A percentile compares a stretch with the other conserved stretches of the same genome.
phyloP scores from a whole-genome alignment of 805 yeast genomes.

The Deakozyma indianensis region DNA sequence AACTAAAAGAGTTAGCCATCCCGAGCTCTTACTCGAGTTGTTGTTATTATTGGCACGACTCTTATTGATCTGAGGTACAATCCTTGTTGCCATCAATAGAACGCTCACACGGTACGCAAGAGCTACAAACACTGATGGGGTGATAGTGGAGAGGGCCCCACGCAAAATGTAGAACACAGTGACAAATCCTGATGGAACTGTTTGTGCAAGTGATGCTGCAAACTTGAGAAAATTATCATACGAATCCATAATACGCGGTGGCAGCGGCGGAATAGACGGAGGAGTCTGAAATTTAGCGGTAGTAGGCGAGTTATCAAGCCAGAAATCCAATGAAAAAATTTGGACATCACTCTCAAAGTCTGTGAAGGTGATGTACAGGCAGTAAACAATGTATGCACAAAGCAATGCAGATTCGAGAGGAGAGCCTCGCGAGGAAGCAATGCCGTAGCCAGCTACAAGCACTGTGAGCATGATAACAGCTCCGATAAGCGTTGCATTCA shows the following conservation, averaged over 20 bases:
- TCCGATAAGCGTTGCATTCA: constrained; percentile 74
- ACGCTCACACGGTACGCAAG: constrained; percentile 76
- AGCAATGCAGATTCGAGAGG: constrained; percentile 78
- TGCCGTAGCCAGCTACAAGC: constrained; percentile 69
- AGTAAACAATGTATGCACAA: constrained; percentile 82
- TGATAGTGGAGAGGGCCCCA: constrained; percentile 45
- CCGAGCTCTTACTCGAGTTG: constrained; percentile 1
- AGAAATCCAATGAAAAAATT: not conserved
- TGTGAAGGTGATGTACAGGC: constrained; percentile 86
- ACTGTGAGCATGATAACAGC: constrained; percentile 65
- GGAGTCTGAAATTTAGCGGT: constrained; percentile 1
- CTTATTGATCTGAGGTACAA: constrained; percentile 58
- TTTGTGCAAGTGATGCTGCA: constrained; percentile 19
- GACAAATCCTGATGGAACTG: constrained; percentile 26
- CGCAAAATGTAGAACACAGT: constrained; percentile 29
- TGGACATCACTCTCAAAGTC: constrained; percentile 38
- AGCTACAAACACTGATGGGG: constrained; percentile 69
- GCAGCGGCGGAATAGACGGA: constrained; percentile 17
- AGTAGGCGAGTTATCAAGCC: constrained; percentile 5
- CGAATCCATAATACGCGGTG: constrained; percentile 25
- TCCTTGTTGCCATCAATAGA: constrained; percentile 80
- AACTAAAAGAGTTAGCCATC: constrained; percentile 26
- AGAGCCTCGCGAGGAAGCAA: constrained; percentile 71
- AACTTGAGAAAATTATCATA: constrained; percentile 19
- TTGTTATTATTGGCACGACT: not conserved